Percentiles rank a stretch among this genome's conserved stretches.
phyloP scores from a whole-genome alignment of 352 stramenopile genomes.

The Phytophthora vignae region DNA sequence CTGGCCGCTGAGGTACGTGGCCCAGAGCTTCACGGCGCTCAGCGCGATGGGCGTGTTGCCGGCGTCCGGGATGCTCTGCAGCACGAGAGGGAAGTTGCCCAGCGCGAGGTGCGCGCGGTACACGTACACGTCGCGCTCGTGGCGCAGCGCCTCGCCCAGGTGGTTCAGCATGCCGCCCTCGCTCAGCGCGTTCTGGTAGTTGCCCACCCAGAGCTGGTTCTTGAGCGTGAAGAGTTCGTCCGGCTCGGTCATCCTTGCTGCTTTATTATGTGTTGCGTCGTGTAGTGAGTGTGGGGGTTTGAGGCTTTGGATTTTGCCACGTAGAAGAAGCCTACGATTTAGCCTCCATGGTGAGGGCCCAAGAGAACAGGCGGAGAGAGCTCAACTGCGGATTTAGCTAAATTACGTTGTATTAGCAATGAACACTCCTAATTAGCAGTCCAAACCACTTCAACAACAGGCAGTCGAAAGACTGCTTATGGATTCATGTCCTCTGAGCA shows the following conservation, averaged over 20 bases:
- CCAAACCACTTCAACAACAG: too few relatives aligned
- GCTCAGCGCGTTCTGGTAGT: slow-evolving; percentile 95
- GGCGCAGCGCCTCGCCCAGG: slow-evolving; percentile 85
- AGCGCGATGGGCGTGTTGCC: slow-evolving; percentile 75
- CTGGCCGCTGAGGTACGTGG: slow-evolving; percentile 80
- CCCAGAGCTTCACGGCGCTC: slow-evolving; percentile 89
- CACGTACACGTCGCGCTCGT: slow-evolving; percentile 96
- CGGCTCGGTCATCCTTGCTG: slow-evolving; percentile 60
- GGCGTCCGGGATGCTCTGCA: slow-evolving; percentile 83
- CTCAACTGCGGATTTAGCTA: too few relatives aligned
- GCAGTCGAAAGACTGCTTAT: too few relatives aligned
- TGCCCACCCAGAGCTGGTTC: slow-evolving; percentile 97
- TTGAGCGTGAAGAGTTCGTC: slow-evolving; percentile 98
- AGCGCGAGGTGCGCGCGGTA: slow-evolving; percentile 92
- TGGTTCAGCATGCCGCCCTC: slow-evolving; percentile 91
- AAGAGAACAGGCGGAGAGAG: too few relatives aligned
- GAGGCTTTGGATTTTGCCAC: too few relatives aligned
- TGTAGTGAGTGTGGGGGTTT: too few relatives aligned
- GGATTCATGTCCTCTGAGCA: too few relatives aligned
- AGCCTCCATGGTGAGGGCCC: too few relatives aligned
- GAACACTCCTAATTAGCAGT: too few relatives aligned
- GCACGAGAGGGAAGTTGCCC: slow-evolving; percentile 90
- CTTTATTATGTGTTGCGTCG: too few relatives aligned
- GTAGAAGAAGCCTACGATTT: too few relatives aligned
- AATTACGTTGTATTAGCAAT: too few relatives aligned